Evolutionary conservation across 495 filamentous ascomycete genomes (phyloP).

Genomic region (Evernia prunastri): DNA sequence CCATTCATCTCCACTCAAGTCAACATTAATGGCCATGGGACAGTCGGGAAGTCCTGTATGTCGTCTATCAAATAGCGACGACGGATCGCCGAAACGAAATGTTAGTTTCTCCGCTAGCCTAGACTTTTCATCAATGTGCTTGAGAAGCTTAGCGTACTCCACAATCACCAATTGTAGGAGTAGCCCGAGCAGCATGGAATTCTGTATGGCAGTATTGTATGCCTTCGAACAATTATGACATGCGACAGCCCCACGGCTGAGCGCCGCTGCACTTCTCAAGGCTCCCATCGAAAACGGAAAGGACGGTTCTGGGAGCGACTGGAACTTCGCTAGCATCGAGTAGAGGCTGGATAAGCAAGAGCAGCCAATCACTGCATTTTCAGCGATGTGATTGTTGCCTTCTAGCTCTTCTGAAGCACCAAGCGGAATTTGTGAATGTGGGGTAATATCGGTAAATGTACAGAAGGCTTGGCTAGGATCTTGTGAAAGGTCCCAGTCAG

Average conservation of each 20-base stretch:
- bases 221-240: constrained; percentile 16
- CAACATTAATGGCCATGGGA: constrained; percentile 25
- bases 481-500: constrained; percentile 1
- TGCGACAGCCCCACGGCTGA: constrained; percentile 8
- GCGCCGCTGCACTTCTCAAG: constrained; percentile 11
- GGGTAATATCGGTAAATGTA: background rate
- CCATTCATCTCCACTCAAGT: constrained; percentile 24
- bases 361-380: constrained; percentile 8
- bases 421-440: background rate
- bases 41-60: constrained; percentile 23
- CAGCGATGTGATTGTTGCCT: background rate
- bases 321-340: constrained; percentile 18
- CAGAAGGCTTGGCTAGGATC: background rate
- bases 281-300: constrained; percentile 17
- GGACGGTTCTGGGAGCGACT: constrained; percentile 13
- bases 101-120: constrained; percentile 11
- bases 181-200: constrained; percentile 19
- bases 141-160: constrained; percentile 21
- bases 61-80: background rate
- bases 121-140: constrained; percentile 21
- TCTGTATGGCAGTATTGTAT: constrained; percentile 22
- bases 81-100: constrained; percentile 21
- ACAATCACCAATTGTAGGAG: constrained; percentile 18
- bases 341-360: constrained; percentile 21
- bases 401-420: background rate